These are phyloP conservation scores for Botrytis cinerea DNA, from an alignment of 2,329 filamentous ascomycete genomes.

Conservation along the genomic window DNA sequence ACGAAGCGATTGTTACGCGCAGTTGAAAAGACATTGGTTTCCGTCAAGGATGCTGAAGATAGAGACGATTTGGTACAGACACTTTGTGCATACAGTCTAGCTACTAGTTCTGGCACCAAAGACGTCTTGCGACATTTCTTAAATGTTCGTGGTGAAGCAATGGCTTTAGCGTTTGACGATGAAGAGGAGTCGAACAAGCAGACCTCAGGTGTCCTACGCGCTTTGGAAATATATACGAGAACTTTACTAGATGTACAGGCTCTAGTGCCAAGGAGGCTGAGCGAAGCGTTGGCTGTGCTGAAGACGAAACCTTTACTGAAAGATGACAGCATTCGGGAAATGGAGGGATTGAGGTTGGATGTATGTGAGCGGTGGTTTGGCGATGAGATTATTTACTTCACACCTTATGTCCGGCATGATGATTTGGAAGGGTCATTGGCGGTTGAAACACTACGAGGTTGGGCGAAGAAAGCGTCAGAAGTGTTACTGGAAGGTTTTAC, in stretches of 20 bases:
- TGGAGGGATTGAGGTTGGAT: constrained; percentile 76
- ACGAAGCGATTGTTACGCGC: constrained; percentile 64
- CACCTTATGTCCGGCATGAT: constrained; percentile 82
- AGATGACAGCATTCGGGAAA: constrained; percentile 64
- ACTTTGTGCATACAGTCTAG: constrained; percentile 79
- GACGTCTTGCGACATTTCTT: constrained; percentile 82
- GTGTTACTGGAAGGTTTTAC: constrained; percentile 63
- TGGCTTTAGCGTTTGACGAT: constrained; percentile 62
- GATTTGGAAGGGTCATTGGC: constrained; percentile 65
- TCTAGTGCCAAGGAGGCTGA: constrained; percentile 71
- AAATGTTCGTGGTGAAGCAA: constrained; percentile 67
- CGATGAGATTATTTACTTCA: constrained; percentile 81
- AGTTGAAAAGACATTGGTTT: constrained; percentile 69
- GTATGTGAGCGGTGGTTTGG: constrained; percentile 78
- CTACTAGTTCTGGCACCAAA: constrained; percentile 74
- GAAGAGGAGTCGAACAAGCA: constrained; percentile 48
- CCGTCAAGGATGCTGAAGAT: constrained; percentile 53
- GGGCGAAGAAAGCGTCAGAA: constrained; percentile 63
- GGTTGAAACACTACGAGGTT: constrained; percentile 60
- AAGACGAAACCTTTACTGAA: constrained; percentile 71
- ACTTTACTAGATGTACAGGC: constrained; percentile 78
- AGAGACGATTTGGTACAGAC: constrained; percentile 63
- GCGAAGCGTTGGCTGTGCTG: constrained; percentile 66
- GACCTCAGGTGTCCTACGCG: constrained; percentile 54
- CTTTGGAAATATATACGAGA: constrained; percentile 71